phyloP scores from a whole-genome alignment of 1,284 basidiomycete genomes.

The Austropuccinia psidii region DNA sequence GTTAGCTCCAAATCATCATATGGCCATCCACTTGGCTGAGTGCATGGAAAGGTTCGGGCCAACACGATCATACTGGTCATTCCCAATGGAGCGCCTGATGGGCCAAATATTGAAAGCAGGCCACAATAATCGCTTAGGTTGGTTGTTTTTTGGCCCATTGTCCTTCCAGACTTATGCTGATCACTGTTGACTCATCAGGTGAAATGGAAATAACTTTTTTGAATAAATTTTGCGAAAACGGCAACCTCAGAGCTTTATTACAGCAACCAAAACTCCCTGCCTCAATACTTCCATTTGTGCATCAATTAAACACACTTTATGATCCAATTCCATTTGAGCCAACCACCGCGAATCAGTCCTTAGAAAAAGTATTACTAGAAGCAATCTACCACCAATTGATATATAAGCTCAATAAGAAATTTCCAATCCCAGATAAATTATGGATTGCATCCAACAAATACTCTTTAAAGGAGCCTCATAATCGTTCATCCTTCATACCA shows the following conservation, averaged over 20 bases:
- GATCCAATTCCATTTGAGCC: neutral
- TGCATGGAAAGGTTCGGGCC: conserved; percentile 27
- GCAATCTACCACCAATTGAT: neutral
- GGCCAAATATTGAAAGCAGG: conserved; percentile 1
- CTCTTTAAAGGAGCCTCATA: neutral
- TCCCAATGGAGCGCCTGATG: conserved; percentile 17
- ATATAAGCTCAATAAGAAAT: neutral
- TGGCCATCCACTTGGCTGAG: conserved; percentile 27
- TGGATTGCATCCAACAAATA: conserved; percentile 3
- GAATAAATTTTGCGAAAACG: neutral
- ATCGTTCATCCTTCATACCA: neutral
- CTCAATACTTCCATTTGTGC: neutral
- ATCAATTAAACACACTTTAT: neutral
- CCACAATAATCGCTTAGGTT: conserved; percentile 17
- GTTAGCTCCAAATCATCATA: conserved; percentile 29
- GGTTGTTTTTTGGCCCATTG: neutral
- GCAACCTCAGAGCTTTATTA: neutral
- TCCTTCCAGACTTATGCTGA: neutral
- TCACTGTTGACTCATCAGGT: neutral
- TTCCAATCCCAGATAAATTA: neutral
- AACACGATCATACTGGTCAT: conserved; percentile 15
- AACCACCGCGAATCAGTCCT: neutral
- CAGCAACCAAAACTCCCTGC: neutral
- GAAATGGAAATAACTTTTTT: conserved; percentile 33
- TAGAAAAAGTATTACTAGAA: neutral